Percentiles rank a stretch among this genome's conserved stretches.
These are phyloP conservation scores for Neurospora sp. DNA, from an alignment of 495 filamentous ascomycete genomes.

Conservation along the genomic window DNA sequence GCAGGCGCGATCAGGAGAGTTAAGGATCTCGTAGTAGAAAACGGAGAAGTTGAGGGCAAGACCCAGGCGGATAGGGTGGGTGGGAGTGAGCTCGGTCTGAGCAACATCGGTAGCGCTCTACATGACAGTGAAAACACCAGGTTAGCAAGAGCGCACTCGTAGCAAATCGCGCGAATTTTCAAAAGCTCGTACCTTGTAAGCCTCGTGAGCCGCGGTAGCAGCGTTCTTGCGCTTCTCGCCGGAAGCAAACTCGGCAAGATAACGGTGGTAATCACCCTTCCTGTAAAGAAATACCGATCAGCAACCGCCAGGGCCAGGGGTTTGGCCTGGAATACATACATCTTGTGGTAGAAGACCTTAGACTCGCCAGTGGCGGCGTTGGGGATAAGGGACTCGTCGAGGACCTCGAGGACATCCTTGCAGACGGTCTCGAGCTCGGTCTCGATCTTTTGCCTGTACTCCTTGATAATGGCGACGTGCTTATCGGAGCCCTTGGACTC, in stretches of 20 bases:
- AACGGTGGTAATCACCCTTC: slow-evolving; percentile 99
- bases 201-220: slow-evolving; percentile 92
- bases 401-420: slow-evolving; percentile 94
- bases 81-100: slow-evolving; percentile 92
- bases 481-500: slow-evolving; percentile 98
- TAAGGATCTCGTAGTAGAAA: slow-evolving; percentile 99
- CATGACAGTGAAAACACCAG: background rate
- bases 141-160: background rate
- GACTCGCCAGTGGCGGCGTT: slow-evolving; percentile 97
- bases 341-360: slow-evolving; percentile 99
- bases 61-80: slow-evolving; percentile 96
- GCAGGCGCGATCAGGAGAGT: slow-evolving; percentile 97
- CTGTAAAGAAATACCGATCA: slow-evolving; percentile 35
- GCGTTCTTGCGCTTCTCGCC: slow-evolving; percentile 98
- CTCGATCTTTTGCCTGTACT: slow-evolving; percentile 99
- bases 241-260: slow-evolving; percentile 96
- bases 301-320: background rate
- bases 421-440: slow-evolving; percentile 95
- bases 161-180: background rate
- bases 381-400: slow-evolving; percentile 92
- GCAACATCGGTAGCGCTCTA: slow-evolving; percentile 97
- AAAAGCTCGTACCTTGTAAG: slow-evolving; percentile 75
- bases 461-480: slow-evolving; percentile 90
- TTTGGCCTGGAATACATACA: slow-evolving; percentile 49
- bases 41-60: slow-evolving; percentile 99